Percentiles rank a stretch among this genome's conserved stretches.
Conservation (phyloP, 768 basidiomycete genomes). For the Termitomyces sp. region DNA sequence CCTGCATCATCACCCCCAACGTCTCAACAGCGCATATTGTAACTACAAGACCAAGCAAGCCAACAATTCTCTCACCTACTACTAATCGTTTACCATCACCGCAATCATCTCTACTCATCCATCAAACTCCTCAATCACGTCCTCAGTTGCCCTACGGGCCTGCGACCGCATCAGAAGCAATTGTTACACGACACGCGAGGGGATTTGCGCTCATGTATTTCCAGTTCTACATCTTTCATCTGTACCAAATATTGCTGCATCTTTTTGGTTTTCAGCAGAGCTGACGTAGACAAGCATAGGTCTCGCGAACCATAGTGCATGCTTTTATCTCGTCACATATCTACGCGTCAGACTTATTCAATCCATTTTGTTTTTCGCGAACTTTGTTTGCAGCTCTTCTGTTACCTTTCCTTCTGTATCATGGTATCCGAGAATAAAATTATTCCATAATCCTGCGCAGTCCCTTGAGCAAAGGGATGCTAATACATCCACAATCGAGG, state of each 20-base stretch:
- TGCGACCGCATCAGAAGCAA: constrained; percentile 10
- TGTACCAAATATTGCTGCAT: constrained; percentile 21
- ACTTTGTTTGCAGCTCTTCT: constrained; percentile 6
- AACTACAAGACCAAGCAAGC: constrained; percentile 7
- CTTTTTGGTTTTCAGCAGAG: constrained; percentile 10
- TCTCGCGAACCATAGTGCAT: constrained; percentile 2
- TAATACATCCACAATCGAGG: neutral
- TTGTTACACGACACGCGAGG: constrained; percentile 13
- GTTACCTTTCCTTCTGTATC: constrained; percentile 6
- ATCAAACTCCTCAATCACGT: neutral
- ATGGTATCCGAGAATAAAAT: neutral
- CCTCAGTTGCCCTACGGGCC: constrained; percentile 12
- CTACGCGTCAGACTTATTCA: neutral
- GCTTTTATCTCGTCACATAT: constrained; percentile 3
- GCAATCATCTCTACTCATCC: neutral
- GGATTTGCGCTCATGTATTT: constrained; percentile 17
- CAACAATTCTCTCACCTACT: constrained; percentile 1
- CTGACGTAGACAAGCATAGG: constrained; percentile 6
- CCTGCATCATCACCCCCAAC: constrained; percentile 11
- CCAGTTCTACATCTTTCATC: constrained; percentile 18
- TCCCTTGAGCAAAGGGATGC: neutral
- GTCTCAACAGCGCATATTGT: constrained; percentile 1
- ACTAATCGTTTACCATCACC: neutral
- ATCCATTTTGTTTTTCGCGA: constrained; percentile 2
- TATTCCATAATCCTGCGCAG: neutral